A percentile compares a stretch with the other conserved stretches of the same genome.
These are phyloP conservation scores for Dacryopinax spathularia DNA, from an alignment of 768 basidiomycete genomes.

Conservation along the genomic window DNA sequence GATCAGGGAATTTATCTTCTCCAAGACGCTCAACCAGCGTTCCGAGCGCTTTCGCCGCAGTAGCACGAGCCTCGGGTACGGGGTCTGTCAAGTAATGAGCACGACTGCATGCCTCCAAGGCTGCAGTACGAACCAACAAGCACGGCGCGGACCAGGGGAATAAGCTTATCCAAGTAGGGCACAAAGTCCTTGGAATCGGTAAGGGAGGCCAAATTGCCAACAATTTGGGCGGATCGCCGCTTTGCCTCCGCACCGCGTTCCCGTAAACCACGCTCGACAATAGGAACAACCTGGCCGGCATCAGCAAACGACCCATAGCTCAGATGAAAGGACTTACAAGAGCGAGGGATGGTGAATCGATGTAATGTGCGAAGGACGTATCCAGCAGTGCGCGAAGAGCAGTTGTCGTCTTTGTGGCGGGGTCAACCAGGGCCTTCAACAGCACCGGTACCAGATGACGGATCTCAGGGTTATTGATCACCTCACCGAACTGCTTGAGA, in stretches of 20 bases:
- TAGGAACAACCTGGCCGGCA: constrained; percentile 63
- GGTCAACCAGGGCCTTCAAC: constrained; percentile 91
- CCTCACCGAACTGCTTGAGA: constrained; percentile 95
- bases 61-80: constrained; percentile 93
- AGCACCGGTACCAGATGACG: constrained; percentile 77
- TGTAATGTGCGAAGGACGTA: constrained; percentile 95
- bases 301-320: neutral
- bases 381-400: constrained; percentile 78
- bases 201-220: constrained; percentile 87
- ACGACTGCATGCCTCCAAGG: neutral
- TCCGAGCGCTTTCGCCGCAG: constrained; percentile 90
- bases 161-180: constrained; percentile 75
- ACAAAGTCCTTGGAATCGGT: constrained; percentile 87
- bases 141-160: constrained; percentile 84
- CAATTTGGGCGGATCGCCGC: constrained; percentile 89
- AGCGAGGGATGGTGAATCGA: constrained; percentile 91
- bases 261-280: constrained; percentile 80
- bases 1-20: constrained; percentile 86
- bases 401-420: constrained; percentile 63
- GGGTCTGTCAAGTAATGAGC: constrained; percentile 39
- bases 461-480: constrained; percentile 95
- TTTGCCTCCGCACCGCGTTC: constrained; percentile 90
- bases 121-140: constrained; percentile 34
- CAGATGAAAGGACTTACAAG: constrained; percentile 45
- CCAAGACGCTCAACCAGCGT: constrained; percentile 94